These are phyloP conservation scores for Penicillium angulare DNA, from an alignment of 495 filamentous ascomycete species.

Conservation along the genomic window DNA sequence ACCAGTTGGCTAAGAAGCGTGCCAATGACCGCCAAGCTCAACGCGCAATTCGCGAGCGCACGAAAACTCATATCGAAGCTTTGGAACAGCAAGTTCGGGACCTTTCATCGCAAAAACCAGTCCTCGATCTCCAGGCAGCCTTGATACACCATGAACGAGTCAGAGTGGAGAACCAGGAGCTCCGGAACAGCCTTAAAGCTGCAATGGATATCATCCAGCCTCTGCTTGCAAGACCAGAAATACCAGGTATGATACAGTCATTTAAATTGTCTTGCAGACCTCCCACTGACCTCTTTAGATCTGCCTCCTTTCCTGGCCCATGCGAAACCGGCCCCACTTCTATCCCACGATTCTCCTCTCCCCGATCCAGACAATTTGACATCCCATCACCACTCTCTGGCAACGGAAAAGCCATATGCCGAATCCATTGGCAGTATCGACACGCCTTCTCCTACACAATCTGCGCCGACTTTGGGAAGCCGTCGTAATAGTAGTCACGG, in stretches of 20 bases:
- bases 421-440: constrained; percentile 36
- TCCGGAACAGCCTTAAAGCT: constrained; percentile 58
- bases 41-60: constrained; percentile 78
- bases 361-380: constrained; percentile 22
- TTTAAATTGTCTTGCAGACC: neutral
- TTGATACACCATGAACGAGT: constrained; percentile 67
- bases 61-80: constrained; percentile 74
- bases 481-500: constrained; percentile 32
- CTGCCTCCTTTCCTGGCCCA: constrained; percentile 11
- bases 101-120: constrained; percentile 72
- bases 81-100: constrained; percentile 71
- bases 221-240: constrained; percentile 39
- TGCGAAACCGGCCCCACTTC: constrained; percentile 20
- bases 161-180: constrained; percentile 67
- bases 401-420: constrained; percentile 26
- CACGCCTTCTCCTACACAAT: constrained; percentile 38
- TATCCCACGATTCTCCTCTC: constrained; percentile 25
- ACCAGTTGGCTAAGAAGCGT: constrained; percentile 73
- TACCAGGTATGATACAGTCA: constrained; percentile 19
- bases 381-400: constrained; percentile 11
- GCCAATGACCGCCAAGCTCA: constrained; percentile 90
- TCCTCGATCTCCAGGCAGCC: constrained; percentile 71
- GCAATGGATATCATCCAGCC: constrained; percentile 67
- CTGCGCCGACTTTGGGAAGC: constrained; percentile 23
- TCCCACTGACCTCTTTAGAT: constrained; percentile 14